Percentiles rank a stretch among this genome's conserved stretches.
These are phyloP conservation scores for Carnegiea gigantea DNA, from an alignment of 179 eudicot species.

Conservation along the genomic window DNA sequence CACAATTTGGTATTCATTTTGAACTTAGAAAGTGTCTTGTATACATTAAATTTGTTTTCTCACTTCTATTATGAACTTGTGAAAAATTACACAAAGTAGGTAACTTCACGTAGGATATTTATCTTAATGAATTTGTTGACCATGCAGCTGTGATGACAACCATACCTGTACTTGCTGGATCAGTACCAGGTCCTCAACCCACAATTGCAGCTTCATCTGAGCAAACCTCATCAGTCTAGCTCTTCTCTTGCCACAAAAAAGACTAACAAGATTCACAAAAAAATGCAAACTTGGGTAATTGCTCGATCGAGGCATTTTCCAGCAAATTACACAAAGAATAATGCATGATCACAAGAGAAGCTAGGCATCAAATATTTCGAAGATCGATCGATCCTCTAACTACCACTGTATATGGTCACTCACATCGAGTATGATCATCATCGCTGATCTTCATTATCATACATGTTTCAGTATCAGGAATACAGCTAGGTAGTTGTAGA, in stretches of 20 bases:
- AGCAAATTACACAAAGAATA: not conserved
- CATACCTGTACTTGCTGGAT: constrained; percentile 14
- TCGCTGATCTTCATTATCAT: constrained; percentile 12
- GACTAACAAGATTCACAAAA: constrained; percentile 30
- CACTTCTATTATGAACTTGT: not conserved
- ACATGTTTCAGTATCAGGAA: constrained; percentile 24
- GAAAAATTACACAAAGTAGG: not conserved
- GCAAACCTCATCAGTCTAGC: constrained; percentile 37
- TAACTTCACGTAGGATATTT: not conserved
- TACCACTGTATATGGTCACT: constrained; percentile 15
- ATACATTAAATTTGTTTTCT: not conserved
- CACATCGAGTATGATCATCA: constrained; percentile 4
- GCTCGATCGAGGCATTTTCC: constrained; percentile 5
- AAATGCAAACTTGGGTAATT: constrained; percentile 5
- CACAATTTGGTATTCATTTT: constrained; percentile 13
- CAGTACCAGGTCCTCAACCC: constrained; percentile 37
- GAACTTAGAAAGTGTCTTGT: constrained; percentile 2
- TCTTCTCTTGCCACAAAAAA: not conserved
- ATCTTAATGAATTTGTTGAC: not conserved
- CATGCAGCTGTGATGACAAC: constrained; percentile 33
- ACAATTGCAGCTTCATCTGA: constrained; percentile 32
- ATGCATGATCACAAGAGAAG: not conserved
- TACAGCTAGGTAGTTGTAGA: constrained; percentile 24
- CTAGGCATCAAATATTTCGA: constrained; percentile 19
- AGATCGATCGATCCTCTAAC: constrained; percentile 24